Evolutionary conservation across 805 yeast species (phyloP), one percentile per base, ranked within the genome.

Genomic region (Metschnikowia orientalis): DNA sequence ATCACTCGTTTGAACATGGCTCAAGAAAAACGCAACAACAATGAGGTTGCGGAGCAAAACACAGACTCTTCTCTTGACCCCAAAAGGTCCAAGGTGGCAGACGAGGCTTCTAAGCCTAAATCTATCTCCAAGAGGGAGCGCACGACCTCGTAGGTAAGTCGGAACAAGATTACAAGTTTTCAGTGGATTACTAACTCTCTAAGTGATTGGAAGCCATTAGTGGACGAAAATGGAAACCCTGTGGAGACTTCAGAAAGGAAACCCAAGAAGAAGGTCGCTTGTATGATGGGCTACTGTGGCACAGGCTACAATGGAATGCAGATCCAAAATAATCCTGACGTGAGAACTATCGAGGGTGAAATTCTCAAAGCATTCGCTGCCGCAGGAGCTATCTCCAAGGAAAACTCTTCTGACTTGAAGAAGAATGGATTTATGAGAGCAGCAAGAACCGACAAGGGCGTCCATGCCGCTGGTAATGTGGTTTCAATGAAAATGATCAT

Each of bases 221-320:
- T 77, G 56, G 88, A 81, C 54, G 82, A 65, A 11, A 59, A 76
- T 18, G 90, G 89, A 8, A 69, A 75, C 20, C 79, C 80, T 2
- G 56, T 77, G 24, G 76, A 70, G 24, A 69, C 66, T 36, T 54
- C 63, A 9, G 84, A 77, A 42, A 71, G 88, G 57, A 75, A 71
- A 42, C 95, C 97, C 14, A 89, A 89, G 69, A 75, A 77, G 49
- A 89, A 89, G 54, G 95, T 87, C 14, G 97, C 95, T 0, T 77
- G 83, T 50, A 70, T 86, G 77, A 69, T 89, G 44, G 97, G 97
- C 4, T 89, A 89, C 63, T 89, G 96, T 56, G 97, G 97, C 25
- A 80, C 95, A 1, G 97, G 97, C 0, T 89, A 89, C 61, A 92
- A 85, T 57, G 97, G 97, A 6, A 86, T 89, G 95, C 97, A 89